A percentile compares a stretch with the other conserved stretches of the same genome.
These are phyloP conservation scores for Sutorius eximius DNA, from an alignment of 1,284 basidiomycete genomes.

Conservation along the genomic window DNA sequence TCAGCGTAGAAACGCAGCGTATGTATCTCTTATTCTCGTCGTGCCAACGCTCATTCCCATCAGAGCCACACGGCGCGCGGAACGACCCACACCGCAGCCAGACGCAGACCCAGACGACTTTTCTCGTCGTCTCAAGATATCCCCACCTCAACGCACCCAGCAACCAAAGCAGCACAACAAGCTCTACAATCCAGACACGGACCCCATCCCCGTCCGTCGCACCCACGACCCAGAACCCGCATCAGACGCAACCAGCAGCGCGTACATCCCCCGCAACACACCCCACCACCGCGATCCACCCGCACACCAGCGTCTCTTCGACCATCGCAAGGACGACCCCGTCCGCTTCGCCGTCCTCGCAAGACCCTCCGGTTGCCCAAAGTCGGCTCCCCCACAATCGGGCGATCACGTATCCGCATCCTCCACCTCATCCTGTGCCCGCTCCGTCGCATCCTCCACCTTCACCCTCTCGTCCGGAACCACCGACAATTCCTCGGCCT, in stretches of 20 bases:
- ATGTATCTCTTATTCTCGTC: conserved; percentile 25
- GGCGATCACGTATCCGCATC: conserved; percentile 73
- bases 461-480: conserved; percentile 76
- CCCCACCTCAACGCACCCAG: conserved; percentile 43
- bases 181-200: conserved; percentile 70
- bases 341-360: conserved; percentile 70
- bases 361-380: conserved; percentile 45
- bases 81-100: conserved; percentile 41
- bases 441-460: conserved; percentile 66
- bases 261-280: conserved; percentile 45
- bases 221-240: conserved; percentile 61
- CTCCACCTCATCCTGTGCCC: conserved; percentile 74
- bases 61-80: conserved; percentile 49
- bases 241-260: conserved; percentile 55
- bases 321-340: conserved; percentile 83
- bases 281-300: conserved; percentile 38
- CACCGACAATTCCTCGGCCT: conserved; percentile 69
- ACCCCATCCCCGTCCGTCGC: conserved; percentile 61
- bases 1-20: conserved; percentile 66
- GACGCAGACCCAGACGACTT: conserved; percentile 65
- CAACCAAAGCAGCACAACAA: conserved; percentile 44
- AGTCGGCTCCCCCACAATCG: conserved; percentile 50
- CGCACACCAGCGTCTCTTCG: conserved; percentile 67
- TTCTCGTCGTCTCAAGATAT: conserved; percentile 65
- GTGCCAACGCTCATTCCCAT: conserved; percentile 1